phyloP scores from a whole-genome alignment of 164 flowering plant genomes.

The Umbilicus rupestris region DNA sequence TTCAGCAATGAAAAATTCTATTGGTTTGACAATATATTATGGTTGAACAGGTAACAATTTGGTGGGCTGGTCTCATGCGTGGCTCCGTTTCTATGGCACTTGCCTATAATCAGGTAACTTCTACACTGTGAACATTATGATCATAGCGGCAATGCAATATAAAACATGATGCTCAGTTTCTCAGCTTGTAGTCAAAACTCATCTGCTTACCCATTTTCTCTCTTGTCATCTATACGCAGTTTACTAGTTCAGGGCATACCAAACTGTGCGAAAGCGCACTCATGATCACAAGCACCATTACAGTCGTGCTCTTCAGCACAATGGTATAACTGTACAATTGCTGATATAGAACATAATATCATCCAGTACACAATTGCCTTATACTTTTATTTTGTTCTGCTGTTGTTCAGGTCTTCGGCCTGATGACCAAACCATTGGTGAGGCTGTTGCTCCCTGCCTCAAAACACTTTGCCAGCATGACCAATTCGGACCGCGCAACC shows the following conservation, averaged over 20 bases:
- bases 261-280: slow-evolving; percentile 35
- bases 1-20: neutral
- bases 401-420: slow-evolving; percentile 40
- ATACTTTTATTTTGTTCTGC: neutral
- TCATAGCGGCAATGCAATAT: no score
- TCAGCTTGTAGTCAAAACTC: neutral
- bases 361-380: no score
- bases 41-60: slow-evolving; percentile 22
- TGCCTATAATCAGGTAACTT: slow-evolving; percentile 40
- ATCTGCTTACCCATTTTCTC: neutral
- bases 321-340: slow-evolving; percentile 24
- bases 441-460: slow-evolving; percentile 22
- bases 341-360: neutral
- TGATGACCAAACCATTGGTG: slow-evolving; percentile 42
- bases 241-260: slow-evolving; percentile 38
- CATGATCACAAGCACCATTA: slow-evolving; percentile 60
- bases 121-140: neutral
- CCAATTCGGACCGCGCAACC: slow-evolving; percentile 17
- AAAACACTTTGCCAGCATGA: neutral
- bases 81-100: slow-evolving; percentile 62
- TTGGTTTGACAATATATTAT: neutral
- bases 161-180: no score
- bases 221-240: slow-evolving; percentile 28
- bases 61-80: slow-evolving; percentile 73
- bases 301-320: slow-evolving; percentile 47